phyloP scores from a whole-genome alignment of 805 yeast genomes.

The Cyberlindnera americana region DNA sequence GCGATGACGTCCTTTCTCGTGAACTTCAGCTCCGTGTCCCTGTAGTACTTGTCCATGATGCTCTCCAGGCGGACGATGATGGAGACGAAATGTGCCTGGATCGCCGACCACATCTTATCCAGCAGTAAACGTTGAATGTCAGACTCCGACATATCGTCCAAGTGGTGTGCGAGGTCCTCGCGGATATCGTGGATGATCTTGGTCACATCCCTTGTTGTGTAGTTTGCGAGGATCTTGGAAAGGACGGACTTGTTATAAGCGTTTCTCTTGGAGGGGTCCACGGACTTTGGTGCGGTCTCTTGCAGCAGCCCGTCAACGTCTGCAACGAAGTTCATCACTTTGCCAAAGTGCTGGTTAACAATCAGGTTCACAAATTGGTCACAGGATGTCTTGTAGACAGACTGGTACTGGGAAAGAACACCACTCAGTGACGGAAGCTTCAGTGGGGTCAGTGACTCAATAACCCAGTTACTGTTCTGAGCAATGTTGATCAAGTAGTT shows the following conservation, averaged over 20 bases:
- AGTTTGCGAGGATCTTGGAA: constrained; percentile 50
- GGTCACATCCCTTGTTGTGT: constrained; percentile 56
- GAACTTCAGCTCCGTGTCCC: constrained; percentile 48
- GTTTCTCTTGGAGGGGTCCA: constrained; percentile 54
- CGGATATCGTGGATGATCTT: constrained; percentile 52
- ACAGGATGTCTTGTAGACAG: constrained; percentile 30
- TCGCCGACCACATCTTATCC: constrained; percentile 64
- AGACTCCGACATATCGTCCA: constrained; percentile 30
- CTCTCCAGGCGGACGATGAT: constrained; percentile 51
- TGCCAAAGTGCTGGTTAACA: constrained; percentile 57
- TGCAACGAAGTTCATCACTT: constrained; percentile 59
- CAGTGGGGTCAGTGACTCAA: constrained; percentile 36
- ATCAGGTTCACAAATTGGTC: constrained; percentile 45
- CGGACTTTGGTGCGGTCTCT: constrained; percentile 26
- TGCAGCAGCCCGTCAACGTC: constrained; percentile 53
- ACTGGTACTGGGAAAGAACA: constrained; percentile 22
- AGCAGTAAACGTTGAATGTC: constrained; percentile 52
- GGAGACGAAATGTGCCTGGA: constrained; percentile 60
- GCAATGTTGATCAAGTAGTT: constrained; percentile 45
- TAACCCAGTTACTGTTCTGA: constrained; percentile 51
- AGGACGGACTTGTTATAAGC: constrained; percentile 60
- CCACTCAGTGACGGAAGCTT: constrained; percentile 14
- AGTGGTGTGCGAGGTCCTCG: constrained; percentile 54
- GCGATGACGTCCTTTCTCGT: constrained; percentile 54
- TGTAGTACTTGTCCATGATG: constrained; percentile 49